Conservation (phyloP, 495 filamentous ascomycete genomes). For the Penicillium daleae region DNA sequence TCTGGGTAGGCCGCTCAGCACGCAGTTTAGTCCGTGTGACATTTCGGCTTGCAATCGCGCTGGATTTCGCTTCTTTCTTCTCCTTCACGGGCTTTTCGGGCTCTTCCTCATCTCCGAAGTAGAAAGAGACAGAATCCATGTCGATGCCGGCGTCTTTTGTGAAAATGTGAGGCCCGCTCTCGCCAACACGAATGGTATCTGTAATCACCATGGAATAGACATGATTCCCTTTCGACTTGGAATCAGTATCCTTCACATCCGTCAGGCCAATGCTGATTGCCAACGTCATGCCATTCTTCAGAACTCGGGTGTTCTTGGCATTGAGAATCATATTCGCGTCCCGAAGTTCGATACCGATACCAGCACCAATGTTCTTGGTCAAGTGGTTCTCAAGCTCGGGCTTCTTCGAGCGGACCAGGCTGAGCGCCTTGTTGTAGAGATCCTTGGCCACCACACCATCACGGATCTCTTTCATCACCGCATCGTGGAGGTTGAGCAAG, state of each 20-base stretch:
- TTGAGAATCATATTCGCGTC: slow-evolving; percentile 82
- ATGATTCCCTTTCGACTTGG: slow-evolving; percentile 82
- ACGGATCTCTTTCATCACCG: slow-evolving; percentile 84
- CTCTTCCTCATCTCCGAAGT: slow-evolving; percentile 91
- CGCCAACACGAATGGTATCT: slow-evolving; percentile 87
- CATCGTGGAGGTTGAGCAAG: slow-evolving; percentile 81
- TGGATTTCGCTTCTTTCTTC: slow-evolving; percentile 80
- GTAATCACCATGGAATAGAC: slow-evolving; percentile 86
- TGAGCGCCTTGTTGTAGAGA: slow-evolving; percentile 85
- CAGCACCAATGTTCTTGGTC: slow-evolving; percentile 83
- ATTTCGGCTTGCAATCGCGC: slow-evolving; percentile 84
- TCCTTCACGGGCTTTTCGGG: slow-evolving; percentile 63
- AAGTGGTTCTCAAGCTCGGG: slow-evolving; percentile 95
- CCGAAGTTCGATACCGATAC: slow-evolving; percentile 88
- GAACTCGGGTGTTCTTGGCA: slow-evolving; percentile 74
- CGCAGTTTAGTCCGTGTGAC: slow-evolving; percentile 92
- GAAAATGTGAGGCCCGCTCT: slow-evolving; percentile 77
- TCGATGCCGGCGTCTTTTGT: slow-evolving; percentile 90
- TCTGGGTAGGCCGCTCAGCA: slow-evolving; percentile 81
- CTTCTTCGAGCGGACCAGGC: slow-evolving; percentile 78
- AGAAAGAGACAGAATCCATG: slow-evolving; percentile 91
- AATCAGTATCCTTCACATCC: slow-evolving; percentile 79
- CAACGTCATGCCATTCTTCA: slow-evolving; percentile 97
- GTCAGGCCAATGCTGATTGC: slow-evolving; percentile 84
- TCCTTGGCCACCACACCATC: slow-evolving; percentile 89